Evolutionary conservation across 495 filamentous ascomycete species (phyloP).

Genomic region (Apodospora peruviana): DNA sequence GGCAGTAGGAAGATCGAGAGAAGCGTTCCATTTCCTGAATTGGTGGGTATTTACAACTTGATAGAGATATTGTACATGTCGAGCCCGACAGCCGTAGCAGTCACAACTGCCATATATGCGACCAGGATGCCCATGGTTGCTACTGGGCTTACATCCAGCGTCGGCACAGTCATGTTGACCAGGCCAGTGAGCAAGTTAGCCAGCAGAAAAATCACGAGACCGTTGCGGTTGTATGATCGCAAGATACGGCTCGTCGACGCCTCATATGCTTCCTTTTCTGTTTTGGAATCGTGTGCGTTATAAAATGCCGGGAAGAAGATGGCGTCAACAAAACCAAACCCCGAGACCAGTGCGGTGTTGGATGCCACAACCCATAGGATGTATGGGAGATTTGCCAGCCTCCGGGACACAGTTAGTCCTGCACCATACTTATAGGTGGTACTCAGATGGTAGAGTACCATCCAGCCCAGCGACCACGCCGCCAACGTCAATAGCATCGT

Average conservation of each 20-base stretch:
- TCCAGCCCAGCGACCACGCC: slow-evolving; percentile 60
- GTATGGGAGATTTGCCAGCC: slow-evolving; percentile 91
- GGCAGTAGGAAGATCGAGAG: background rate
- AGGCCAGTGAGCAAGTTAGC: slow-evolving; percentile 86
- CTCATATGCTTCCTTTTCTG: slow-evolving; percentile 54
- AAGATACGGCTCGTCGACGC: slow-evolving; percentile 72
- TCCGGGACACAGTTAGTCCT: slow-evolving; percentile 71
- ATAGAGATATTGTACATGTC: slow-evolving; percentile 70
- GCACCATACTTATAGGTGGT: slow-evolving; percentile 65
- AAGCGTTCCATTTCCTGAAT: background rate
- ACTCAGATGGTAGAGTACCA: slow-evolving; percentile 56
- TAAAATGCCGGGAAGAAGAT: slow-evolving; percentile 69
- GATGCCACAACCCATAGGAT: slow-evolving; percentile 85
- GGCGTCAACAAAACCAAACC: slow-evolving; percentile 72
- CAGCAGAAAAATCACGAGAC: slow-evolving; percentile 76
- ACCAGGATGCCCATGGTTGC: slow-evolving; percentile 68
- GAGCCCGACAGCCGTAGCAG: slow-evolving; percentile 61
- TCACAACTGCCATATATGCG: slow-evolving; percentile 62
- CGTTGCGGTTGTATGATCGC: slow-evolving; percentile 80
- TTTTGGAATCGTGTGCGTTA: slow-evolving; percentile 41
- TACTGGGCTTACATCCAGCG: slow-evolving; percentile 58
- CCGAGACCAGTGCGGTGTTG: slow-evolving; percentile 72
- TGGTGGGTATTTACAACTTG: slow-evolving; percentile 50
- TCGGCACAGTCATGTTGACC: slow-evolving; percentile 81
- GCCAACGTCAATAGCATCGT: slow-evolving; percentile 54